Evolutionary conservation across 352 stramenopile species (phyloP), one percentile per base, ranked within the genome.

Genomic region (Phytophthora melonis): DNA sequence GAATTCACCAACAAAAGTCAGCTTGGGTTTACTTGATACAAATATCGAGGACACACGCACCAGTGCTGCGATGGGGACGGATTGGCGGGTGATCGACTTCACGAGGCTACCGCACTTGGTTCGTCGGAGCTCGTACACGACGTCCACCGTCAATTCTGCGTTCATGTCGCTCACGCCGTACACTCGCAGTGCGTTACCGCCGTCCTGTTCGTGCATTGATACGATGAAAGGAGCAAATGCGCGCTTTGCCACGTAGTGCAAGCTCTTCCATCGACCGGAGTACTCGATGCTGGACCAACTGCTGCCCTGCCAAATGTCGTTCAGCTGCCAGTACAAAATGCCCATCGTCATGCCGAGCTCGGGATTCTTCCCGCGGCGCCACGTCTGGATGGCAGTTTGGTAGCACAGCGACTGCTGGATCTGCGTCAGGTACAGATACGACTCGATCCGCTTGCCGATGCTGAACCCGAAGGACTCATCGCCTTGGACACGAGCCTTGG

Each of bases 241-340:
- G 10, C 85, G 83, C 65, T 85, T 84, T 19, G 90, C 80, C 32
- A 91, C 82, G 63, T 94, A 91, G 62, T 96, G 90, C 30, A 97
- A 76, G 41, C 84, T 90, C 72, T 97, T 97, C 86, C 89, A 95
- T 45, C 82, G 77, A 25, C 90, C 90, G 4, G 78, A 83, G 73
- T 87, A 91, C 70, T 97, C 90, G 39, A 96, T 89, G 55, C 89
- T 94, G 21, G 90, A 94, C 90, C 90, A 97, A 68, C 87, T 95
- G 45, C 88, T 93, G 9, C 89, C 90, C 68, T 92, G 82, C 89
- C 90, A 97, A 60, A 97, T 90, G 57, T 97, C 90, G 72, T 96
- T 95, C 16, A 97, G 74, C 63, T 97, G 90, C 90, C 90, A 97
- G 69, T 97, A 95, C 66, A 97, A 77, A 53, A 94, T 89, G 9